Percentiles rank a stretch among this genome's conserved stretches.
Evolutionary conservation across 139 green algal genomes (phyloP).

Genomic region (Gonium pectorale): DNA sequence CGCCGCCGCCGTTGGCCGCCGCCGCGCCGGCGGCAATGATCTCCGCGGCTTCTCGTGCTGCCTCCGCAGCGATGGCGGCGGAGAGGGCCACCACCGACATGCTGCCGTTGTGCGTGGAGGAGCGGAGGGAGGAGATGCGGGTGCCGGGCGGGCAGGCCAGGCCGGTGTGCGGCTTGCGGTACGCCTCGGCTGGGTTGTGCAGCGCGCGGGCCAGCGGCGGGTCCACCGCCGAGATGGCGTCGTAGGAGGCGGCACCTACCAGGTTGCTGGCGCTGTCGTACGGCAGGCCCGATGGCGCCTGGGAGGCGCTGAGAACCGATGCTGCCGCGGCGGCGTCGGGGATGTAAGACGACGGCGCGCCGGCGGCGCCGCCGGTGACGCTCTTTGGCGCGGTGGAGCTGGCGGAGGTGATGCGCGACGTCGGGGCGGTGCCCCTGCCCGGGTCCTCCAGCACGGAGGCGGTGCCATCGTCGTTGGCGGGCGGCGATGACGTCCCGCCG

Average conservation of each 20-base stretch:
- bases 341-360: slow-evolving; percentile 26
- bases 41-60: not conserved
- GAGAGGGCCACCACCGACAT: not conserved
- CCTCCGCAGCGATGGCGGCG: not conserved
- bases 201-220: slow-evolving; percentile 10
- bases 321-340: not conserved
- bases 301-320: not conserved
- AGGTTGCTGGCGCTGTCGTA: slow-evolving; percentile 16
- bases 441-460: not conserved
- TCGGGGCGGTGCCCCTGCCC: not conserved
- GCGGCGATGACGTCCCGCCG: not conserved
- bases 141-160: slow-evolving; percentile 30
- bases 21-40: not conserved
- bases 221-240: slow-evolving; percentile 13
- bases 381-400: slow-evolving; percentile 15
- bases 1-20: not conserved
- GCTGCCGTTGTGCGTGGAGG: not conserved
- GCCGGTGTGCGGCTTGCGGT: slow-evolving; percentile 31
- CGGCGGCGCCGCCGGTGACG: slow-evolving; percentile 15
- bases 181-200: slow-evolving; percentile 28
- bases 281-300: slow-evolving; percentile 34
- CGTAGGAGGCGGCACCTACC: not conserved
- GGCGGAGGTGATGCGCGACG: not conserved
- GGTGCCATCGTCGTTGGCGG: not conserved
- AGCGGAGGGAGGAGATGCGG: not conserved